Evolutionary conservation across 108 stramenopile genomes (phyloP).

Genomic region (Cyclotella atomus): DNA sequence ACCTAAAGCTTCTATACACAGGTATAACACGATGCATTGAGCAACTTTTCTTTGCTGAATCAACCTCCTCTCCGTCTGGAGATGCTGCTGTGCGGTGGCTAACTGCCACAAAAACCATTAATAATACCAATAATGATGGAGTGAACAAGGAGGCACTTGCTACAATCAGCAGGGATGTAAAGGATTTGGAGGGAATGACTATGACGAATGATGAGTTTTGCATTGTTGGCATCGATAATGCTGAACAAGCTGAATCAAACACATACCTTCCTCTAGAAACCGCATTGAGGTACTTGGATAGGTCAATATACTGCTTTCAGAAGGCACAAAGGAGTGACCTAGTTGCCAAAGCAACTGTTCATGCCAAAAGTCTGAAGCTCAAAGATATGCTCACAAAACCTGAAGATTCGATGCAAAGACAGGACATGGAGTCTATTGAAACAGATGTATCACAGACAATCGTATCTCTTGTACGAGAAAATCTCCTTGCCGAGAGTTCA

Average conservation of each 20-base stretch:
- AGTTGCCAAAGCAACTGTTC: not conserved
- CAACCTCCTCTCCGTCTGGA: slow-evolving; percentile 32
- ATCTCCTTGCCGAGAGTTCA: not conserved
- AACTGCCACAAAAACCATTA: slow-evolving; percentile 17
- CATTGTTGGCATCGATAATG: slow-evolving; percentile 24
- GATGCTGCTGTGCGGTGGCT: slow-evolving; percentile 44
- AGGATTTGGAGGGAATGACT: slow-evolving; percentile 25
- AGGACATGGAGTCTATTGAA: not conserved
- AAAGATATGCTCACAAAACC: not conserved
- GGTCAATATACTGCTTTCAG: not conserved
- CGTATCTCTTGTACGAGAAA: not conserved
- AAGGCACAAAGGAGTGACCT: not conserved
- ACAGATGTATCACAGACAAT: not conserved
- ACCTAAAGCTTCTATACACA: slow-evolving; percentile 62
- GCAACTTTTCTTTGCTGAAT: slow-evolving; percentile 60
- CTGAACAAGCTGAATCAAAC: slow-evolving; percentile 24
- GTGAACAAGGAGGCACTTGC: too few relatives aligned
- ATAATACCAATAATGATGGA: slow-evolving; percentile 15
- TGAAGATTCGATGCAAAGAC: not conserved
- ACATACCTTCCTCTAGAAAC: not conserved
- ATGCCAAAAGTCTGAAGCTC: not conserved
- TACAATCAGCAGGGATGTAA: too few relatives aligned
- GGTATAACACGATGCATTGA: slow-evolving; percentile 59
- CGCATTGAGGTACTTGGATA: not conserved
- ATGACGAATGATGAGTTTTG: slow-evolving; percentile 40